Base-by-base conservation (phyloP, 306 rosid species). In the Lathyrus aphaca region DNA sequence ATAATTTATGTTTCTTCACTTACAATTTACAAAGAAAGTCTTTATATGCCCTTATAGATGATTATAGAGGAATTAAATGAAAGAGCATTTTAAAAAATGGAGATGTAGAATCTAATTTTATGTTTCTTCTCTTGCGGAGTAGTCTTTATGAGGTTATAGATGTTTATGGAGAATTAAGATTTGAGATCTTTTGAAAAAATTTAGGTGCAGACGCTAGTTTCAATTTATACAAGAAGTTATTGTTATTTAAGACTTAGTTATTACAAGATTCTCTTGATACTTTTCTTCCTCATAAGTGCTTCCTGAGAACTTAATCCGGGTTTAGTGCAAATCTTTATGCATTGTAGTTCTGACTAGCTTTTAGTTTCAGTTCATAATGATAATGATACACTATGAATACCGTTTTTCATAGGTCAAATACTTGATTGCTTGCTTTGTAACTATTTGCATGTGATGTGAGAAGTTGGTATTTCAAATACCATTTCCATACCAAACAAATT, bases 371-470 rank as follows among this genome's bases (percentile, higher is more conserved):
- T 49, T 71, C 10, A 58, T 46, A 50, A 43, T 35, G 10, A 35
- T 35, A 35, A 35, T 13, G 72, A 13, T 42, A 11, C 5, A 29
- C 18, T 51, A 5, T 74, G 38, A n/a, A 10, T 42, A 35, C 13
- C 21, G 9, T 37, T 38, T 46, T 13, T 10, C 29, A 27, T 42
- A 19, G 44, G 39, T 29, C 68, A 30, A 71, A 6, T 72, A 65
- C 64, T 74, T 56, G 66, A 16, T 64, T 53, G 16, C 10, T 70
- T 74, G 59, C 66, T 51, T 58, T 46, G 21, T 45, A 42, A 10
- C 58, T 5, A 61, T 51, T 48, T 11, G 13, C 45, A 9, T 13
- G 16, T 29, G 51, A 56, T 77, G 59, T 48, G 51, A 56, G 45
- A 27, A 54, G 9, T 14, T 55, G 77, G 77, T 15, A 16, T 37